Conservation (phyloP, 441 rosid genomes). For the Metrosideros polymorpha region DNA sequence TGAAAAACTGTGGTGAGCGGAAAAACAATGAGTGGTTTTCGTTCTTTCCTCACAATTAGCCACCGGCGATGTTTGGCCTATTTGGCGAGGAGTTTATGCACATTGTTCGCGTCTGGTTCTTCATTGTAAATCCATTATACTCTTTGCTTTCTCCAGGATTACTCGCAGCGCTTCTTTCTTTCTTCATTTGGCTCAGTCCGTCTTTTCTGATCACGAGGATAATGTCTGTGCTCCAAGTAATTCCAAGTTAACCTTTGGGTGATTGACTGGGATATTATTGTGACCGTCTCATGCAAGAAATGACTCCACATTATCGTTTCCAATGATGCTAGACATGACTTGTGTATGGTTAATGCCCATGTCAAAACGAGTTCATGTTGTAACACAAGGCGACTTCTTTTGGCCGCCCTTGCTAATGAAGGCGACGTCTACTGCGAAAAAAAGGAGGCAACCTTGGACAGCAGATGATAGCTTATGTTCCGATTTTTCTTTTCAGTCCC, state of each 20-base stretch:
- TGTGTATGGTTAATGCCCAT: not conserved
- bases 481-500: not conserved
- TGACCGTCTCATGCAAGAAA: not conserved
- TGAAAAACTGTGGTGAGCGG: slow-evolving; percentile 44
- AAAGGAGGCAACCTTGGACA: not conserved
- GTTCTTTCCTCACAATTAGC: not conserved
- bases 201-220: not conserved
- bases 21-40: not conserved
- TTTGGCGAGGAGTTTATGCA: not conserved
- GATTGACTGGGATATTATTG: not conserved
- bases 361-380: not conserved
- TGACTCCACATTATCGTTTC: not conserved
- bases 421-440: not conserved
- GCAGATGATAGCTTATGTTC: not conserved
- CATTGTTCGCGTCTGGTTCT: not conserved
- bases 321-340: not conserved
- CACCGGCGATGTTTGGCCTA: not conserved
- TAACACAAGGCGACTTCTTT: not conserved
- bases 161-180: not conserved
- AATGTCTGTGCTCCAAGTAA: not conserved
- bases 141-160: not conserved
- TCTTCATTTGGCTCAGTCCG: not conserved
- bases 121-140: not conserved
- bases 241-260: not conserved
- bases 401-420: not conserved